Evolutionary conservation across 2,329 filamentous ascomycete species (phyloP).

Genomic region (Calonectria pseudoreteaudii): DNA sequence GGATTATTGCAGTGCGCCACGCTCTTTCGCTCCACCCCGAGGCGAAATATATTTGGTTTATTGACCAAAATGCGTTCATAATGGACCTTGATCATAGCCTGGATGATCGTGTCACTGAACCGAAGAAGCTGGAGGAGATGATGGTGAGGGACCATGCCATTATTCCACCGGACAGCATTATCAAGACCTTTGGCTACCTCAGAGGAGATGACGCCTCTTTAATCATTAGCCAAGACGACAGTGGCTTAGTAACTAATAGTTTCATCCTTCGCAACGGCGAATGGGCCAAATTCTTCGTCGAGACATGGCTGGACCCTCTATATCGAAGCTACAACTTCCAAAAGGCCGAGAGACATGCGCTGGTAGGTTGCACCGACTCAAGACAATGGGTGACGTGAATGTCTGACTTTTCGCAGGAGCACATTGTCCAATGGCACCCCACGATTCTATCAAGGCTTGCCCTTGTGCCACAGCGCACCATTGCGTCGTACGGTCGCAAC

Average conservation of each 20-base stretch:
- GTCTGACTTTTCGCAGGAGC: slow-evolving; percentile 69
- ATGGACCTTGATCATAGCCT: slow-evolving; percentile 83
- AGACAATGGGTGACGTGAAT: background rate
- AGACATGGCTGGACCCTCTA: slow-evolving; percentile 95
- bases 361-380: slow-evolving; percentile 68
- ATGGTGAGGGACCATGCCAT: slow-evolving; percentile 91
- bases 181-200: slow-evolving; percentile 91
- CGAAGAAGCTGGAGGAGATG: slow-evolving; percentile 74
- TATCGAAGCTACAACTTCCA: slow-evolving; percentile 97
- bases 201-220: slow-evolving; percentile 82
- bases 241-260: slow-evolving; percentile 81
- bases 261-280: slow-evolving; percentile 86
- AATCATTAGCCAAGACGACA: slow-evolving; percentile 85
- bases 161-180: slow-evolving; percentile 95
- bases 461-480: slow-evolving; percentile 84
- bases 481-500: slow-evolving; percentile 81
- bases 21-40: slow-evolving; percentile 85
- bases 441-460: slow-evolving; percentile 92
- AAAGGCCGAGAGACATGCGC: slow-evolving; percentile 90
- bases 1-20: slow-evolving; percentile 88
- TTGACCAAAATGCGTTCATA: slow-evolving; percentile 87
- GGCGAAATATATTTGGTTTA: slow-evolving; percentile 85
- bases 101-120: slow-evolving; percentile 76
- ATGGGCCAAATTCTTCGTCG: slow-evolving; percentile 92
- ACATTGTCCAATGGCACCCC: slow-evolving; percentile 95